A percentile compares a stretch with the other conserved stretches of the same genome.
Evolutionary conservation across 1,284 basidiomycete genomes (phyloP).

Genomic region (Ganoderma leucocontextum): DNA sequence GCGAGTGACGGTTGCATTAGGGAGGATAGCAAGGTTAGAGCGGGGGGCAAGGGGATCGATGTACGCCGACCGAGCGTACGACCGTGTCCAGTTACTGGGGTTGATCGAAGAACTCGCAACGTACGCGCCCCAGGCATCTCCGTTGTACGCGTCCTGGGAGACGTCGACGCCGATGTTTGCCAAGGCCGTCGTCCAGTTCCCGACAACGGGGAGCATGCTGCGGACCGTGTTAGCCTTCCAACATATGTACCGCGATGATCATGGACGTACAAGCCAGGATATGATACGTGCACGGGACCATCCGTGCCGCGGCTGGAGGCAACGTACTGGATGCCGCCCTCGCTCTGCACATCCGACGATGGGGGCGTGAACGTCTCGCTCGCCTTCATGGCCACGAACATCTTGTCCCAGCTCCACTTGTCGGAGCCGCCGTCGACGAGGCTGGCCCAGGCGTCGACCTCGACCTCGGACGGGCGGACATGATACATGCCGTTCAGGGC

Average conservation of each 20-base stretch:
- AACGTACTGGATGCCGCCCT: constrained; percentile 51
- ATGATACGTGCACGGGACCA: constrained; percentile 57
- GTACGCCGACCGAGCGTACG: constrained; percentile 74
- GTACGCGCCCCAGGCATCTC: constrained; percentile 59
- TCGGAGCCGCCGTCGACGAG: constrained; percentile 46
- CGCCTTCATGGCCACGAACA: constrained; percentile 63
- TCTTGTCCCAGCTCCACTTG: constrained; percentile 63
- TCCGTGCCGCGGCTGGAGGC: constrained; percentile 51
- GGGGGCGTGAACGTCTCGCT: constrained; percentile 56
- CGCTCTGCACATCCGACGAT: constrained; percentile 42
- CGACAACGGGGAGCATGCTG: constrained; percentile 56
- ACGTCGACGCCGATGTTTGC: constrained; percentile 52
- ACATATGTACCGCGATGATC: not conserved
- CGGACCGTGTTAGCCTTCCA: not conserved
- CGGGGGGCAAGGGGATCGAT: constrained; percentile 68
- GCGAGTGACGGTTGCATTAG: constrained; percentile 65
- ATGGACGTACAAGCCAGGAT: constrained; percentile 58
- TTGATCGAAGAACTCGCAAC: constrained; percentile 73
- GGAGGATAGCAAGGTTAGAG: constrained; percentile 69
- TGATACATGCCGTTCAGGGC: constrained; percentile 80
- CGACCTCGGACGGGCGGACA: constrained; percentile 58
- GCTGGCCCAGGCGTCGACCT: constrained; percentile 63
- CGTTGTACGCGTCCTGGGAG: constrained; percentile 55
- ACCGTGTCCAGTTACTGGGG: constrained; percentile 70
- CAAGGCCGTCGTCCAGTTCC: constrained; percentile 61